Evolutionary conservation across 1,139 yeast species (phyloP).

Genomic region (Pichia cactophila): DNA sequence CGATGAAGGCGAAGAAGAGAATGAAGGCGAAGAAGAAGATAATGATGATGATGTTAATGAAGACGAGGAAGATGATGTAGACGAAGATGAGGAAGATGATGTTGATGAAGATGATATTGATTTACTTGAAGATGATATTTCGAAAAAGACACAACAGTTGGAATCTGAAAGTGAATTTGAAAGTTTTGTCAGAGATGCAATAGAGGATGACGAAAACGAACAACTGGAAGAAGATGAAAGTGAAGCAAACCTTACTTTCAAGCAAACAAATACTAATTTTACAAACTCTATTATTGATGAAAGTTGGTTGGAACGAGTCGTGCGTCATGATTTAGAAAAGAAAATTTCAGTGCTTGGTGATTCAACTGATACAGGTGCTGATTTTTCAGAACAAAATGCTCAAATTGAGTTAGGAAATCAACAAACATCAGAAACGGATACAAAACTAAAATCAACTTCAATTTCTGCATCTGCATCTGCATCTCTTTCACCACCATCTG

Average conservation of each 20-base stretch:
- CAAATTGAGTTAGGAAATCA: background rate
- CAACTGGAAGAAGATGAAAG: background rate
- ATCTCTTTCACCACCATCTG: background rate
- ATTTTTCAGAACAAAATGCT: background rate
- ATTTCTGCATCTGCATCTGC: background rate
- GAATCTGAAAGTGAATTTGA: background rate
- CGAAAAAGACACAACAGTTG: background rate
- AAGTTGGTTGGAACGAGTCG: conserved; percentile 3
- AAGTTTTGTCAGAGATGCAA: background rate
- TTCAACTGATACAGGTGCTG: background rate
- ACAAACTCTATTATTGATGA: conserved; percentile 3
- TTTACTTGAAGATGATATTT: background rate
- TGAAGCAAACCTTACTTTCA: background rate
- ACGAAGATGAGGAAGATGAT: background rate
- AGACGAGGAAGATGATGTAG: background rate
- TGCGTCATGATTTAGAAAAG: conserved; percentile 6
- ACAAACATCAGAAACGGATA: background rate
- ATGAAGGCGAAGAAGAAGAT: background rate
- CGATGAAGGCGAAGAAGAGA: background rate
- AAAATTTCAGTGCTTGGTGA: conserved; percentile 8
- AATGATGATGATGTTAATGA: background rate
- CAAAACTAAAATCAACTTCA: background rate
- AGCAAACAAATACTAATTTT: background rate
- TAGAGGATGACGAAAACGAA: background rate
- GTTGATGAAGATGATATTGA: background rate